Evolutionary conservation across 2,329 filamentous ascomycete species (phyloP), one percentile per base, ranked within the genome.

Genomic region (Aspergillus proliferans): DNA sequence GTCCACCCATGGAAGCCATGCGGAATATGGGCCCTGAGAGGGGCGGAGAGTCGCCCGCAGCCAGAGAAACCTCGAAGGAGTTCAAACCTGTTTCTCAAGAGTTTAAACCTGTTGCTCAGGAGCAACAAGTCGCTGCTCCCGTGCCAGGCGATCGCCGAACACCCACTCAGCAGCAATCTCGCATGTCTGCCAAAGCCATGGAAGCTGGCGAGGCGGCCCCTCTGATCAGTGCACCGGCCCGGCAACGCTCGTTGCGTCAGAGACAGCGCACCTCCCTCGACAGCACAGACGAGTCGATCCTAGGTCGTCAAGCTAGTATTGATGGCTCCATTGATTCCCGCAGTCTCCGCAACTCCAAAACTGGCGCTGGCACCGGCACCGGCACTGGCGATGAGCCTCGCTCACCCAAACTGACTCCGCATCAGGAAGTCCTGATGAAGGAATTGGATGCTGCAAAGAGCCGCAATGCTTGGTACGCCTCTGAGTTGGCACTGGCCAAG

Each of bases 381-480:
- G 22, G 4, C 22, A 22, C 5, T 22, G 22, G 57, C 9, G 72
- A 75, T 28, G 72, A 74, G 51, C 73, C 72, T 33, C 66, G 68
- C 12, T 75, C 72, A 7, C 73, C 73, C 9, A 68, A 69, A 36
- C 54, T 76, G 36, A 74, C 68, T 3, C 63, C 72, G 59, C 56
- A 76, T 45, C 74, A 76, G 53, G 82, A 80, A 54, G 84, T 87
- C 0, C 69, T 96, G 10, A 76, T 88, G 12, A 92, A 93, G 65
- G 93, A 98, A 65, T 77, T 98, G 2, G 92, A 98, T 64, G 78
- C 83, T 7, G 80, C 85, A 3, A 88, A 88, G 61, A 93, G 86
- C 62, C 83, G 87, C 46, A 97, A 95, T 70, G 92, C 92, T 0
- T 98, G 93, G 93, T 96, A 95, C 68, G 89, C 90, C 6, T 96